Percentiles rank a stretch among this genome's conserved stretches.
Evolutionary conservation across 768 basidiomycete genomes (phyloP).

Genomic region (Nevesoporus exiguus): DNA sequence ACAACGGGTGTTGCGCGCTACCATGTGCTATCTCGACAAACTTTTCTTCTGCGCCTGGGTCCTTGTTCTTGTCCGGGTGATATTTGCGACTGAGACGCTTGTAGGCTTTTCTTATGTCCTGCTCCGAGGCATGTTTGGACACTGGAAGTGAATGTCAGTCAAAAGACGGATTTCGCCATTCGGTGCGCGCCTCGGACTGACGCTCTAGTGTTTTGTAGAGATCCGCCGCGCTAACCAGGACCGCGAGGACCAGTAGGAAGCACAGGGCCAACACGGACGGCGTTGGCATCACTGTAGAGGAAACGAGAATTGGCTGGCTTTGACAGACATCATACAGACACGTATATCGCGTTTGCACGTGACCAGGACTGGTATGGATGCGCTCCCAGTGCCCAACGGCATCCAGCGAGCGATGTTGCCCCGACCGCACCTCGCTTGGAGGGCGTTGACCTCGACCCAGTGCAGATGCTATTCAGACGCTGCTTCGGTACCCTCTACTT

Average conservation of each 20-base stretch:
- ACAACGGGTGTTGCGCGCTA: slow-evolving; percentile 34
- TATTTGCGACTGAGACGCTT: slow-evolving; percentile 84
- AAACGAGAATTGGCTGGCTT: not conserved
- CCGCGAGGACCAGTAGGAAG: slow-evolving; percentile 32
- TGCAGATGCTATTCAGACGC: slow-evolving; percentile 22
- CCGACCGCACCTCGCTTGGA: slow-evolving; percentile 8
- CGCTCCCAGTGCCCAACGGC: not conserved
- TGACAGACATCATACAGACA: slow-evolving; percentile 24
- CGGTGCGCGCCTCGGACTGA: slow-evolving; percentile 46
- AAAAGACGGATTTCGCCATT: slow-evolving; percentile 15
- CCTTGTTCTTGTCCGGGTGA: slow-evolving; percentile 96
- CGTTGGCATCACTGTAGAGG: slow-evolving; percentile 21
- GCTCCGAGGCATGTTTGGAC: slow-evolving; percentile 75
- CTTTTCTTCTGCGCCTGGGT: slow-evolving; percentile 71
- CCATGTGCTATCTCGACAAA: slow-evolving; percentile 93
- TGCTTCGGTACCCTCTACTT: slow-evolving; percentile 10
- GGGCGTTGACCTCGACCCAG: not conserved
- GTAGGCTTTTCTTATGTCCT: slow-evolving; percentile 90
- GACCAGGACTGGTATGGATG: slow-evolving; percentile 4
- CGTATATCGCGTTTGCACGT: slow-evolving; percentile 32
- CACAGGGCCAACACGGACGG: slow-evolving; percentile 27
- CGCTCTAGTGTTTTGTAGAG: slow-evolving; percentile 81
- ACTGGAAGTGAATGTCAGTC: slow-evolving; percentile 39
- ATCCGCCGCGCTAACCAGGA: slow-evolving; percentile 52
- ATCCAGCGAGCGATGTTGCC: slow-evolving; percentile 15